A percentile compares a stretch with the other conserved stretches of the same genome.
phyloP scores from a whole-genome alignment of 768 basidiomycete species.

The Termitomyces sp. region DNA sequence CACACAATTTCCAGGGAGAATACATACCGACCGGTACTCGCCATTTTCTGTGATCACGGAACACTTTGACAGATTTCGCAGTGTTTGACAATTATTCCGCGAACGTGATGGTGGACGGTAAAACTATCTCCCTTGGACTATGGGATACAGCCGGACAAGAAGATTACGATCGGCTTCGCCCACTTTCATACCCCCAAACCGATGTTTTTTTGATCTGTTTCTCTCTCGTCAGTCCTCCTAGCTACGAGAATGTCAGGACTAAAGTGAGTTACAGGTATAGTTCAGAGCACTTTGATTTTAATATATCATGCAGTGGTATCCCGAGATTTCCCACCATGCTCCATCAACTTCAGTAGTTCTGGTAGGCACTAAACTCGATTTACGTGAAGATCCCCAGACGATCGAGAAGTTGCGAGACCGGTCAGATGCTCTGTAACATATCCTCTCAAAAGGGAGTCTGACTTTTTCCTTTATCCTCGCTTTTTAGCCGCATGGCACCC shows the following conservation, averaged over 20 bases:
- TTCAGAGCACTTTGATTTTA: constrained; percentile 2
- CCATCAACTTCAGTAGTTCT: constrained; percentile 90
- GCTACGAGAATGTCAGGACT: constrained; percentile 97
- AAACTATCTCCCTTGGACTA: constrained; percentile 94
- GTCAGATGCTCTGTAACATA: constrained; percentile 27
- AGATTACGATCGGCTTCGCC: constrained; percentile 96
- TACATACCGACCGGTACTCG: constrained; percentile 86
- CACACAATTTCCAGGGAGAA: constrained; percentile 60
- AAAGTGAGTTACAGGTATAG: constrained; percentile 52
- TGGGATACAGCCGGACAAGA: constrained; percentile 99
- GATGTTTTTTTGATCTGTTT: constrained; percentile 99
- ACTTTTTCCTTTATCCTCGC: background rate
- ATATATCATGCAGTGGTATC: constrained; percentile 67
- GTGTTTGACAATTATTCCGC: constrained; percentile 99
- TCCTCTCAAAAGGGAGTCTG: background rate
- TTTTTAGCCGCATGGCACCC: constrained; percentile 81
- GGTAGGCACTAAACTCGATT: constrained; percentile 95
- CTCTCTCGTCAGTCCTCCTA: constrained; percentile 95
- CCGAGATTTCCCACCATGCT: constrained; percentile 96
- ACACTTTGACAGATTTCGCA: constrained; percentile 20
- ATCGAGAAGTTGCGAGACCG: constrained; percentile 92
- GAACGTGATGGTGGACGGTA: constrained; percentile 98
- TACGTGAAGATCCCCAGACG: constrained; percentile 91
- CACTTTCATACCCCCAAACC: constrained; percentile 97
- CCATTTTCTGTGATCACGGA: background rate